Base-by-base conservation (phyloP, 495 filamentous ascomycete species). In the Chaetomidium leptoderma region DNA sequence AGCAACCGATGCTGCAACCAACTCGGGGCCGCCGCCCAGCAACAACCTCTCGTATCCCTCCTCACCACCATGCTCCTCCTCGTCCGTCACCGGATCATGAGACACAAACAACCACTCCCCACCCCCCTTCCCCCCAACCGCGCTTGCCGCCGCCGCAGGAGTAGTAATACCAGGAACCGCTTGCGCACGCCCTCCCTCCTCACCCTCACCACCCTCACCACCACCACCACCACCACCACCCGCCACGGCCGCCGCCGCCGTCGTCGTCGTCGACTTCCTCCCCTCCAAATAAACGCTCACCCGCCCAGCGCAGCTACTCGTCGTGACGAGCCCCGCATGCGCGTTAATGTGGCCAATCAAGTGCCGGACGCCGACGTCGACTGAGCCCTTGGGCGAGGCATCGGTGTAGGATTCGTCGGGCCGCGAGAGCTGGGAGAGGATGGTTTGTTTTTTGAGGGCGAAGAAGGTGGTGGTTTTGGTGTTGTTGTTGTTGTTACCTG, bases 221-320 rank as follows among this genome's bases (percentile, higher is more conserved):
- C 14, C 37, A 29, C 4, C 36, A 17, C 21, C 30, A 0, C 10
- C 42, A 23, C n/a, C 7, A 14, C 43, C 30, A 17, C 27, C 14
- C 17, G 13, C 26, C 23, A 1, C 11, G 8, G 2, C 23, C 10
- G 11, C 1, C 5, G 8, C 3, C 1, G 46, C n/a, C 11, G 29
- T 0, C 6, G 47, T 11, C 4, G 32, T 11, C 5, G 19, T 0
- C 4, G 27, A 7, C 56, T 83, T 87, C 27, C 73, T 69, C 6
- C 91, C 91, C 74, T 96, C 92, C 1, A 91, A 72, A 70, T 92
- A 96, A 16, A 96, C 87, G 61, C 85, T 89, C 30, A 91, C 81
- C 29, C 91, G 76, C 35, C 92, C 92, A 11, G 91, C 84, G 66
- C 92, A 96, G 68, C 89, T 95, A 70, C 92, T 96, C 13, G 91